Percentiles rank a stretch among this genome's conserved stretches.
These are phyloP conservation scores for Nemania sp. DNA, from an alignment of 2,329 filamentous ascomycete species.

Conservation along the genomic window DNA sequence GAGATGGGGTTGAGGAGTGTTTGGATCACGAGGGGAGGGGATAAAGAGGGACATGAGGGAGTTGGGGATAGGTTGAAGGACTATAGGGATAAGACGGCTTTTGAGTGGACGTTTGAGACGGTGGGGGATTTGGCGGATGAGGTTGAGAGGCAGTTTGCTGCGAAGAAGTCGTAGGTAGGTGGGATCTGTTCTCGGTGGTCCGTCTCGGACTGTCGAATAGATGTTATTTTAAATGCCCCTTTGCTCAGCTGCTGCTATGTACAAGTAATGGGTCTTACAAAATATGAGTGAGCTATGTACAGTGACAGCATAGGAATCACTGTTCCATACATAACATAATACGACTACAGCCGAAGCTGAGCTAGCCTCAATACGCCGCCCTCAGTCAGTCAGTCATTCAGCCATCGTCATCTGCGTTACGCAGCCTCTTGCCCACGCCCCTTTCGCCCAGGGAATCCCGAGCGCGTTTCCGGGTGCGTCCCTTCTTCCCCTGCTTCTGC, in stretches of 20 bases:
- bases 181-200: not conserved
- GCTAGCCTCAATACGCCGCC: not conserved
- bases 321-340: too few relatives aligned
- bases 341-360: too few relatives aligned
- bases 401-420: constrained; percentile 10
- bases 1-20: constrained; percentile 61
- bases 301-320: too few relatives aligned
- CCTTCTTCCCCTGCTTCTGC: constrained; percentile 19
- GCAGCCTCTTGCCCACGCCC: constrained; percentile 13
- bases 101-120: constrained; percentile 45
- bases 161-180: constrained; percentile 23
- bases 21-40: constrained; percentile 65
- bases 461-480: not conserved
- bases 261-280: too few relatives aligned
- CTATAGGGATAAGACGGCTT: constrained; percentile 38
- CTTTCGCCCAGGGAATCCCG: not conserved
- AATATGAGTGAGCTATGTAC: too few relatives aligned
- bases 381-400: not conserved
- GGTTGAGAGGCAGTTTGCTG: constrained; percentile 45
- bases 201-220: too few relatives aligned
- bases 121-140: constrained; percentile 46
- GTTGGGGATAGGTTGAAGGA: constrained; percentile 22
- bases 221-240: too few relatives aligned
- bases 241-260: too few relatives aligned
- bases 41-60: constrained; percentile 29